Conservation (phyloP, 495 filamentous ascomycete genomes). For the Poronia punctata region DNA sequence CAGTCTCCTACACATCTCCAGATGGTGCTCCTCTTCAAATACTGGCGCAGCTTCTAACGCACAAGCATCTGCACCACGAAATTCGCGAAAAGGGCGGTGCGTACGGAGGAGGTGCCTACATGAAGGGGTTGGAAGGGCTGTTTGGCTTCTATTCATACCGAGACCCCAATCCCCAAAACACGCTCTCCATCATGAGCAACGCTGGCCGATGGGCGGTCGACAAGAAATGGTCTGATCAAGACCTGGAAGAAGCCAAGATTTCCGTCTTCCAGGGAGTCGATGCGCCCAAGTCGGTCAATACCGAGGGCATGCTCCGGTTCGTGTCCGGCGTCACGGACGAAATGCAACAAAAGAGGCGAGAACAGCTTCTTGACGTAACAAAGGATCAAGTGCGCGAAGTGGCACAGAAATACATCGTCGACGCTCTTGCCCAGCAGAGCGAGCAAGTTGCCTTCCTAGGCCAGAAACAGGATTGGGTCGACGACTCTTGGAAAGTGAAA, state of each 20-base stretch:
- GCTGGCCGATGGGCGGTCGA: conserved; percentile 80
- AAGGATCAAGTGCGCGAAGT: conserved; percentile 71
- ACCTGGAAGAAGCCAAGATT: conserved; percentile 93
- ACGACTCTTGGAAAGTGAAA: conserved; percentile 42
- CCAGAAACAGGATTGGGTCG: conserved; percentile 74
- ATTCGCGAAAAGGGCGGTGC: conserved; percentile 97
- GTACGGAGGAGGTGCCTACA: conserved; percentile 87
- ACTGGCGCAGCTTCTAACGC: conserved; percentile 87
- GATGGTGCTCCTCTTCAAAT: conserved; percentile 75
- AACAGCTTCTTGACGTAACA: conserved; percentile 81
- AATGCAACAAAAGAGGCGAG: conserved; percentile 81
- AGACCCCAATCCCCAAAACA: conserved; percentile 91
- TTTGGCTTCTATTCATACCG: conserved; percentile 96
- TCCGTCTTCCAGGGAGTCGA: conserved; percentile 95
- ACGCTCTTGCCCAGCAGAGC: conserved; percentile 48
- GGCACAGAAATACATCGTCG: conserved; percentile 74
- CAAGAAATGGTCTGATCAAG: conserved; percentile 74
- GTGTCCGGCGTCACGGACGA: conserved; percentile 76
- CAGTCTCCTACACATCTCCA: conserved; percentile 73
- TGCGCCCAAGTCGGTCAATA: conserved; percentile 78
- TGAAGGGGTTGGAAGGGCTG: conserved; percentile 66
- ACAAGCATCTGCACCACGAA: conserved; percentile 94
- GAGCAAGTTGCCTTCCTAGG: conserved; percentile 68
- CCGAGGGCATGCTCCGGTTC: conserved; percentile 82
- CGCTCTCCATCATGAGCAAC: conserved; percentile 73